phyloP scores from a whole-genome alignment of 1,284 basidiomycete species.

The Cystobasidium pallidum region DNA sequence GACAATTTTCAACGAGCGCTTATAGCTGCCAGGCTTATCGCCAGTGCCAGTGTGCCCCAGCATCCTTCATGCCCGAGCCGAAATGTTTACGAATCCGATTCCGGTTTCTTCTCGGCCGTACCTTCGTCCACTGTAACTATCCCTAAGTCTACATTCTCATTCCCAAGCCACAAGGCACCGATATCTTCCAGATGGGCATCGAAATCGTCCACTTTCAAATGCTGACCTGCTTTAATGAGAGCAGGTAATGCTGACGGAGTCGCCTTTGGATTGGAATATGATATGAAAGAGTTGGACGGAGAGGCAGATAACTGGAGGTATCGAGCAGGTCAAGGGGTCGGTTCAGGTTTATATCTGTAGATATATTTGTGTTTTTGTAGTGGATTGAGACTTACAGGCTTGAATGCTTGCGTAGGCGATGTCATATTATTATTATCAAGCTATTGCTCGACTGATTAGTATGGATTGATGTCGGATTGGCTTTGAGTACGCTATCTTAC shows the following conservation, averaged over 20 bases:
- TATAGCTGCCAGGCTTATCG: no score
- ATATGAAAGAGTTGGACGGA: slow-evolving; percentile 60
- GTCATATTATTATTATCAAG: slow-evolving; percentile 35
- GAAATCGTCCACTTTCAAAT: slow-evolving; percentile 69
- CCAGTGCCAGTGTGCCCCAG: no score
- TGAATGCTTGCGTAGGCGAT: slow-evolving; percentile 22
- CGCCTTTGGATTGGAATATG: slow-evolving; percentile 47
- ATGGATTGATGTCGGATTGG: not conserved
- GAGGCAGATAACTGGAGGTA: slow-evolving; percentile 18
- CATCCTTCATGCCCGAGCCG: no score
- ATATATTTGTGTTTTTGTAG: not conserved
- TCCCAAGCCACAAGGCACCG: slow-evolving; percentile 61
- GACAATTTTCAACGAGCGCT: no score
- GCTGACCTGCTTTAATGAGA: slow-evolving; percentile 62
- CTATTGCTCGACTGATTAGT: slow-evolving; percentile 32
- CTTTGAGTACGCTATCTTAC: slow-evolving; percentile 58
- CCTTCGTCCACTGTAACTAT: not conserved
- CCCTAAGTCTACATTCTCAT: slow-evolving; percentile 43
- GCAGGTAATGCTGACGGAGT: slow-evolving; percentile 61
- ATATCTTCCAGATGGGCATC: slow-evolving; percentile 77
- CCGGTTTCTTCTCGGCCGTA: not conserved
- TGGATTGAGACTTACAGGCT: slow-evolving; percentile 1
- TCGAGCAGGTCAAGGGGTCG: not conserved
- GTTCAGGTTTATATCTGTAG: not conserved
- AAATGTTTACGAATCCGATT: no score